Conservation (phyloP, 129 eudicot genomes). For the Heracleum sosnowskyi region DNA sequence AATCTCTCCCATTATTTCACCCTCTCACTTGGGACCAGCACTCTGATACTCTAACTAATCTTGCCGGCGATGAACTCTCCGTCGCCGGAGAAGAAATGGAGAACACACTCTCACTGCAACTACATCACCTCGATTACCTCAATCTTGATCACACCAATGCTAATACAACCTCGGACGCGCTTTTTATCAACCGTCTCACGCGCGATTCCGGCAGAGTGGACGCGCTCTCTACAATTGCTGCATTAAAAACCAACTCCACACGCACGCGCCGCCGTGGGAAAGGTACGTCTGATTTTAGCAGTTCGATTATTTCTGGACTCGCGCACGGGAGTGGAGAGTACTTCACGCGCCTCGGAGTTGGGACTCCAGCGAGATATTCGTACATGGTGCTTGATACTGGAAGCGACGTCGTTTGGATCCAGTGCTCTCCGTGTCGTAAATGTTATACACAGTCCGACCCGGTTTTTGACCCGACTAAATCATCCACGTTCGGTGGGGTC, state of each 20-base stretch:
- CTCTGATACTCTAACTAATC: background rate
- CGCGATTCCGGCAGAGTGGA: slow-evolving; percentile 52
- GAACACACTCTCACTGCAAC: slow-evolving; percentile 27
- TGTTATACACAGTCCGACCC: slow-evolving; percentile 87
- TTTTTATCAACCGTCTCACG: slow-evolving; percentile 53
- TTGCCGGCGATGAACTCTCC: slow-evolving; percentile 7
- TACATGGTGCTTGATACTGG: slow-evolving; percentile 98
- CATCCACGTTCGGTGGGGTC: slow-evolving; percentile 38
- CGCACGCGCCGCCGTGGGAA: background rate
- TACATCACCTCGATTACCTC: slow-evolving; percentile 45
- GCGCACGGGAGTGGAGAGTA: slow-evolving; percentile 93
- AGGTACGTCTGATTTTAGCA: slow-evolving; percentile 34
- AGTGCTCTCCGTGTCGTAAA: slow-evolving; percentile 73
- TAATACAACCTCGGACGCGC: slow-evolving; percentile 26
- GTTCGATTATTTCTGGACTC: slow-evolving; percentile 75
- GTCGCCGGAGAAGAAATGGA: background rate
- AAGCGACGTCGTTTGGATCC: slow-evolving; percentile 96
- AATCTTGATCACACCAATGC: slow-evolving; percentile 11
- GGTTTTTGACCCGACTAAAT: slow-evolving; percentile 57
- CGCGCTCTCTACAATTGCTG: slow-evolving; percentile 20
- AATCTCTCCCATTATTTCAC: slow-evolving; percentile 39
- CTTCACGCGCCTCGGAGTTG: slow-evolving; percentile 87
- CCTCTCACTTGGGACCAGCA: slow-evolving; percentile 23
- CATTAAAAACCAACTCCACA: slow-evolving; percentile 1
- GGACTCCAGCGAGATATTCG: slow-evolving; percentile 55